Base-by-base conservation (phyloP, 225 moss, liverwort and hornwort species). In the Antitrichia curtipendula region DNA sequence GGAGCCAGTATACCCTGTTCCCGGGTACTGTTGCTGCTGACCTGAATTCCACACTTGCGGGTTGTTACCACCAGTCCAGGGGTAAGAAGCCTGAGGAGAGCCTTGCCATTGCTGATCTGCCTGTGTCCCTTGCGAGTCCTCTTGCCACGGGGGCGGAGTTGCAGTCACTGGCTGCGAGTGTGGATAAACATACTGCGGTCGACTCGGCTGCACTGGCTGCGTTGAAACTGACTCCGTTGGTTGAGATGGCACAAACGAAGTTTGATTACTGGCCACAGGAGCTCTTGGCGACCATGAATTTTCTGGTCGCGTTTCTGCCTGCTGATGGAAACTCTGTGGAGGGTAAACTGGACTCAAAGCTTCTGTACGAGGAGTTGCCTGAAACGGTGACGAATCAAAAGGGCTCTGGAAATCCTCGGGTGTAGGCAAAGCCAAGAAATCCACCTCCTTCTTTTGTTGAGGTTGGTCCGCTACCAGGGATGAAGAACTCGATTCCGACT, bases 331-430 rank as follows among this genome's bases (percentile, higher is more conserved):
- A 85, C 66, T 83, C 81, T 89, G 87, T 12, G 89, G 80, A 88
- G 85, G 75, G 78, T 85, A 90, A 40, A 84, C 81, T 81, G 90
- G 88, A 78, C 84, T 86, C 62, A 85, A 78, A 86, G 59, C 82
- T 59, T 93, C 86, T 18, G 90, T 71, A 24, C 72, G 84, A 56
- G 95, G 96, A 88, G 92, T 91, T 32, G 95, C 96, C 49, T 96
- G 95, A 88, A 97, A 96, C 63, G 94, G 91, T 13, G 92, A 82
- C 56, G 96, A 94, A 80, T 92, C 95, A 86, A 95, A 96, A 80
- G 96, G 96, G 85, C 94, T 96, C 64, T 90, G 89, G 38, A 91
- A 89, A 50, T 90, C 71, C 28, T 95, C 90, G 36, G 93, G 74
- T 43, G 91, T 82, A 80, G 94, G 89, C 56, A 88, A 69, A 78